Conservation (phyloP, 2,329 filamentous ascomycete species). For the Aspergillaceae sp. region DNA sequence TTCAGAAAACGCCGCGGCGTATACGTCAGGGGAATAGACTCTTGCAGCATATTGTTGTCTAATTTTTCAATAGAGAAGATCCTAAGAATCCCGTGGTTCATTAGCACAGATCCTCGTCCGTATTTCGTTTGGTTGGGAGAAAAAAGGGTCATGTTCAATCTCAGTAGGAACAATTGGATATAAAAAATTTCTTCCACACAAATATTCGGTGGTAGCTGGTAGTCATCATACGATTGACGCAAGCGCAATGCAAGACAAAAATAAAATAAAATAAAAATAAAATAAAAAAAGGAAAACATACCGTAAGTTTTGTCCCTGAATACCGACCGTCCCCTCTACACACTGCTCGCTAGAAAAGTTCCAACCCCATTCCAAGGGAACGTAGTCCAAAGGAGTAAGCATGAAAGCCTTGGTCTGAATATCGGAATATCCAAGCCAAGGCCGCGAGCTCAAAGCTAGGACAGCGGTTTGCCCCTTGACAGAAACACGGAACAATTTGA, state of each 20-base stretch:
- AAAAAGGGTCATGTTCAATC: constrained; percentile 16
- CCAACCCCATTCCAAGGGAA: constrained; percentile 84
- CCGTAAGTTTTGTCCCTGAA: constrained; percentile 81
- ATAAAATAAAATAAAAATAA: constrained; percentile 8
- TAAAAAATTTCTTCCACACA: constrained; percentile 42
- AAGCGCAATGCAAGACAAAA: constrained; percentile 27
- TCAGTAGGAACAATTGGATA: constrained; percentile 98
- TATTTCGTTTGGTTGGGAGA: constrained; percentile 1
- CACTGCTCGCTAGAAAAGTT: constrained; percentile 95
- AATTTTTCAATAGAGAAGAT: constrained; percentile 89
- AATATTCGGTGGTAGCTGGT: constrained; percentile 28
- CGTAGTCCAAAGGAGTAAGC: constrained; percentile 83
- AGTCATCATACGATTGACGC: constrained; percentile 24
- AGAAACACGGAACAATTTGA: constrained; percentile 83
- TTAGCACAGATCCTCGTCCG: constrained; percentile 6
- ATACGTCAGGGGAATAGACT: constrained; percentile 77
- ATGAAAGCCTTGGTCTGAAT: constrained; percentile 79
- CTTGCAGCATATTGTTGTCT: constrained; percentile 75
- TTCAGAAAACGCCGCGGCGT: constrained; percentile 82
- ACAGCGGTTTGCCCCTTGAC: constrained; percentile 79
- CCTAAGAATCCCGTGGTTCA: constrained; percentile 33
- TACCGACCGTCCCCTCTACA: constrained; percentile 85
- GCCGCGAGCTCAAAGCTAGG: constrained; percentile 79
- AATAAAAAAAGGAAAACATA: constrained; percentile 45
- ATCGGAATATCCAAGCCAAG: constrained; percentile 95